Conservation (phyloP, 345 rosid species). For the Brassica napus region DNA sequence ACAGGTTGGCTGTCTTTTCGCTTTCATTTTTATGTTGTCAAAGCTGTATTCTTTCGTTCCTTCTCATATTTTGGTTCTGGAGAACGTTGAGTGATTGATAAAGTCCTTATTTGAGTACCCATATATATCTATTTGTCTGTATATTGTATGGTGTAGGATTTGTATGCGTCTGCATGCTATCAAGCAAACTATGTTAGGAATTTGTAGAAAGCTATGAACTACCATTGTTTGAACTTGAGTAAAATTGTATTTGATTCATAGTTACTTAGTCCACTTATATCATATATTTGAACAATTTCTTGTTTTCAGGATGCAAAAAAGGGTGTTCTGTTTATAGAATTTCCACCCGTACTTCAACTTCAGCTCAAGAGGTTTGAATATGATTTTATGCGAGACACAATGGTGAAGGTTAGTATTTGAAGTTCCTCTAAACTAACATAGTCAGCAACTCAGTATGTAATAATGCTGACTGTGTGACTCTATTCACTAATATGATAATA, state of each 20-base stretch:
- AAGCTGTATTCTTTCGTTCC: constrained; percentile 28
- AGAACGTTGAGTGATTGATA: constrained; percentile 5
- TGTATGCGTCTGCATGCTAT: not conserved
- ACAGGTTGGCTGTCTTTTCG: constrained; percentile 61
- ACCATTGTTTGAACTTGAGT: not conserved
- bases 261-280: not conserved
- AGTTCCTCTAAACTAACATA: constrained; percentile 9
- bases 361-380: constrained; percentile 96
- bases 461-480: constrained; percentile 14
- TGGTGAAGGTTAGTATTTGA: constrained; percentile 82
- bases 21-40: not conserved
- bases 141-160: not conserved
- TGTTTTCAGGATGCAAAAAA: constrained; percentile 85
- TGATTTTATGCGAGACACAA: constrained; percentile 92
- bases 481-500: not conserved
- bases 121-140: constrained; percentile 14
- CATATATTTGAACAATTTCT: not conserved
- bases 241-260: not conserved
- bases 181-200: constrained; percentile 21
- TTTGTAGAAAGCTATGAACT: not conserved
- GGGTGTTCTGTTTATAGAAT: constrained; percentile 90
- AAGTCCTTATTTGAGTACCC: not conserved
- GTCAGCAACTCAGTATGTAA: not conserved
- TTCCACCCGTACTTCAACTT: constrained; percentile 97
- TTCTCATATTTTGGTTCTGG: constrained; percentile 2